Evolutionary conservation across 2,329 filamentous ascomycete species (phyloP).

Genomic region (Alternaria sp.): DNA sequence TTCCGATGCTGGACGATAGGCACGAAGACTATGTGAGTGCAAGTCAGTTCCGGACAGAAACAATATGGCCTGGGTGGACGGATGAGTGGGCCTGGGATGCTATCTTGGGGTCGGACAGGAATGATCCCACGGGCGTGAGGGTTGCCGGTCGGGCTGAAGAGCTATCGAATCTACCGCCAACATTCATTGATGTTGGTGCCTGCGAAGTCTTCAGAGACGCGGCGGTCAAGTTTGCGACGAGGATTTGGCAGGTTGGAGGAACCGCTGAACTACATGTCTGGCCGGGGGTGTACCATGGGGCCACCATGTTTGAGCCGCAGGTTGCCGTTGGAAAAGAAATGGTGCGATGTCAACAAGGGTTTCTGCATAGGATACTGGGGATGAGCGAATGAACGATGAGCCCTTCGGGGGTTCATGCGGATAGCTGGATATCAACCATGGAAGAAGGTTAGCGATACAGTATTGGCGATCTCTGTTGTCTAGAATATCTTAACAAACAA

Average conservation of each 20-base stretch:
- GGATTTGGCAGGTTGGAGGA: neutral
- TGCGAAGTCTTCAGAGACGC: neutral
- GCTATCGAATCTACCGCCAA: neutral
- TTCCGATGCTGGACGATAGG: slow-evolving; percentile 60
- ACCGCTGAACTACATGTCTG: neutral
- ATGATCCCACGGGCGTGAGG: neutral
- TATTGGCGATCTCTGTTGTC: too few relatives aligned
- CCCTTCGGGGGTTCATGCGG: too few relatives aligned
- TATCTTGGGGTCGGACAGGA: neutral
- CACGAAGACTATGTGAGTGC: slow-evolving; percentile 42
- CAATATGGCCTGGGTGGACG: slow-evolving; percentile 49
- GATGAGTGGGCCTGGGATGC: slow-evolving; percentile 55
- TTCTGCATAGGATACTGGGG: neutral
- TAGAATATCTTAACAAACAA: too few relatives aligned
- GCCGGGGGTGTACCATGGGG: neutral
- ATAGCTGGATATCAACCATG: too few relatives aligned
- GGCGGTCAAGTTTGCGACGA: too few relatives aligned
- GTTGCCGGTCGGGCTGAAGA: too few relatives aligned
- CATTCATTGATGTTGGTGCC: neutral
- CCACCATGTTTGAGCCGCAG: neutral
- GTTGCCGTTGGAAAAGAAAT: neutral
- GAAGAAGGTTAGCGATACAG: too few relatives aligned
- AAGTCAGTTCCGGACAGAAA: slow-evolving; percentile 44
- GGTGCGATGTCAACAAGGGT: too few relatives aligned
- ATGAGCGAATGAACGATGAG: neutral